Evolutionary conservation across 495 filamentous ascomycete genomes (phyloP), one percentile per base, ranked within the genome.

Genomic region (Aspergillus egyptiacus): DNA sequence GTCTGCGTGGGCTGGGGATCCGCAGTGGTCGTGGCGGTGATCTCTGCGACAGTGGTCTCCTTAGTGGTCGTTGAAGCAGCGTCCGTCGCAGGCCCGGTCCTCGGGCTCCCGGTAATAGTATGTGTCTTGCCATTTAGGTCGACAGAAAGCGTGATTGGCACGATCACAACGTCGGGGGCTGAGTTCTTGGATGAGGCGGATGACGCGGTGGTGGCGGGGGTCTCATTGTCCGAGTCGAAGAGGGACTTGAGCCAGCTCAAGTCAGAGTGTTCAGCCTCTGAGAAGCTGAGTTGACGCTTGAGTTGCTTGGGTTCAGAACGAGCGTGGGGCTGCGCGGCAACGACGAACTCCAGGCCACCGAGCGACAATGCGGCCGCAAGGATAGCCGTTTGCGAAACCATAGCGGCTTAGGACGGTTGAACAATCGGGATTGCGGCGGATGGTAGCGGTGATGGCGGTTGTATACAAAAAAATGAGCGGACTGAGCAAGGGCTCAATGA

Each of bases 311-410:
- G 28, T 5, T 44, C 68, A 2, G 72, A 67, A 48, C 73, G 68
- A 53, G 73, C 74, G 55, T 72, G 73, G 36, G 68, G 68, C 30
- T 73, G 73, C 39, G 61, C 46, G 24, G 67, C 67, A 20, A 58
- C 54, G 24, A 58, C 65, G 33, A 72, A 49, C 34, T 69, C 54
- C n/a, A 72, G 39, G n/a, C 61, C 60, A 45, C 64, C 64, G 8
- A 69, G 47, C 39, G 69, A 63, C 49, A 67, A 38, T 17, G 67
- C 60, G 23, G 66, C 64, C 39, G 58, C 52, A 27, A 72, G 48
- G 22, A 63, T 35, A 13, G 63, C 47, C 24, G 59, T 47, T 32
- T 53, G 56, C 24, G 59, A 35, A 30, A 65, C 54, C 69, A 72
- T 72, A 8, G 46, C 60, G 58, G 37, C 46, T 33, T 40, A 19